Percentiles rank a stretch among this genome's conserved stretches.
Conservation (phyloP, 2,329 filamentous ascomycete genomes). For the Fusarium proliferatum region DNA sequence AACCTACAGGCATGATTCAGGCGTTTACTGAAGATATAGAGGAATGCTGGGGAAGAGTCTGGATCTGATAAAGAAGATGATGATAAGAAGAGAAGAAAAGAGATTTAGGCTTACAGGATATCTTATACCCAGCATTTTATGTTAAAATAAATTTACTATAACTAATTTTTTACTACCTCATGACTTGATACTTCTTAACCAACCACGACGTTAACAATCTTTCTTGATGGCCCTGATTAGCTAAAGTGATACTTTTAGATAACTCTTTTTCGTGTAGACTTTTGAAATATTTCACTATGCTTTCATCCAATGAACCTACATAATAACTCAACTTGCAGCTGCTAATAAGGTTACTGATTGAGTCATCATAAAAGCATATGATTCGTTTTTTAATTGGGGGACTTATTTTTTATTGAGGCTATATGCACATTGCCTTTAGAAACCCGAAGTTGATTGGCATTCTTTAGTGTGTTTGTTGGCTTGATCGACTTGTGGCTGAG, state of each 20-base stretch:
- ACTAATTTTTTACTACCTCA: not conserved
- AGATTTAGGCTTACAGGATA: not conserved
- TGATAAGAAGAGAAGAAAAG: not conserved
- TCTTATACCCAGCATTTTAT: not conserved
- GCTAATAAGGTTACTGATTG: too few relatives aligned
- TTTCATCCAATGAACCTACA: not conserved
- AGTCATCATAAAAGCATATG: too few relatives aligned
- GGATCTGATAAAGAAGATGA: not conserved
- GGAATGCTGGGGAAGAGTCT: not conserved
- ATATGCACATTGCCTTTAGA: not conserved
- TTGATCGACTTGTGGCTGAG: too few relatives aligned
- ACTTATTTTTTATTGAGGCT: not conserved
- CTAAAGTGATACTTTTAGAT: too few relatives aligned
- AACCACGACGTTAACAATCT: not conserved
- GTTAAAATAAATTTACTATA: not conserved
- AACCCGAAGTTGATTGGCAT: not conserved
- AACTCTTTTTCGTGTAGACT: not conserved
- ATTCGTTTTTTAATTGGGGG: too few relatives aligned
- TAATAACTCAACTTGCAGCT: not conserved
- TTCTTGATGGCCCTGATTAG: not conserved
- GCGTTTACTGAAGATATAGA: not conserved
- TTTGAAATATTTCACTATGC: not conserved
- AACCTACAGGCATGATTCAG: not conserved
- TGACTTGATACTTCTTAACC: not conserved
- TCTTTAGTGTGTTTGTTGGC: not conserved